Conservation (phyloP, 148 eudicot species). For the Camellia lanceoleosa region DNA sequence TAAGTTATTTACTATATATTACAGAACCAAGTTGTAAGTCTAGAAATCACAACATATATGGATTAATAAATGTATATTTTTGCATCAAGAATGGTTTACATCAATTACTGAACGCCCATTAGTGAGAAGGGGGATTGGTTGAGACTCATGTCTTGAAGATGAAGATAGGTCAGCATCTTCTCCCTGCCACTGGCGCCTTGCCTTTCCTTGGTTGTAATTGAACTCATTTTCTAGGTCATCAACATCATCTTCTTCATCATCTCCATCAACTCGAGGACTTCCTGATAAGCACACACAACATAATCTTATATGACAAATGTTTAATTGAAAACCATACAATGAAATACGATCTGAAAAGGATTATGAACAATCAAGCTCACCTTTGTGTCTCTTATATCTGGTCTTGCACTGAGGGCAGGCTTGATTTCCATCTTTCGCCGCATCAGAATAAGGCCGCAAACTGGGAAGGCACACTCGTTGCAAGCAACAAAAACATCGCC, state of each 20-base stretch:
- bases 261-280: conserved; percentile 73
- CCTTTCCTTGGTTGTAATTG: conserved; percentile 53
- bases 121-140: conserved; percentile 86
- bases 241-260: conserved; percentile 92
- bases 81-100: conserved; percentile 8
- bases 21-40: background rate
- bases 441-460: conserved; percentile 79
- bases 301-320: background rate
- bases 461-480: conserved; percentile 79
- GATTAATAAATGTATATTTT: background rate
- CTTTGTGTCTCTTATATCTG: conserved; percentile 81
- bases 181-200: conserved; percentile 79
- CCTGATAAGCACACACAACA: conserved; percentile 37
- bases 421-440: conserved; percentile 74
- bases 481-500: conserved; percentile 75
- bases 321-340: background rate
- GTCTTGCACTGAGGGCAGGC: conserved; percentile 93
- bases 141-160: conserved; percentile 85
- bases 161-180: conserved; percentile 74
- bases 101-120: conserved; percentile 71
- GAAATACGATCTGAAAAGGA: background rate
- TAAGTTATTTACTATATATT: background rate
- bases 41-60: background rate
- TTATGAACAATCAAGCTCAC: conserved; percentile 30
- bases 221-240: conserved; percentile 97